Evolutionary conservation across 2,329 filamentous ascomycete species (phyloP), one percentile per base, ranked within the genome.

Genomic region (Paecilomyces sp.): DNA sequence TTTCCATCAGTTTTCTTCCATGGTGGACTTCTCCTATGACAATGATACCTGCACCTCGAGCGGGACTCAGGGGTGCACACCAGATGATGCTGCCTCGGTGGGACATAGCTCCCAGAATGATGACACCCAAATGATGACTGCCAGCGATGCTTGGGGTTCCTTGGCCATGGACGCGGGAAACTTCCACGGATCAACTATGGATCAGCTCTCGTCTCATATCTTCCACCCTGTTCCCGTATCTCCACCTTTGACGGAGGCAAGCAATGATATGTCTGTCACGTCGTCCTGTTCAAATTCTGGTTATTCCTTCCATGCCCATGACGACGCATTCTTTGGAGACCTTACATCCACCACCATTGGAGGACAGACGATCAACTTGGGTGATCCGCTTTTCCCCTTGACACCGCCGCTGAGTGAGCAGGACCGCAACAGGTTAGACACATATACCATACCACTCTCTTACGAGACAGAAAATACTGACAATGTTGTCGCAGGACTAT

Each of bases 241-340:
- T 58, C 75, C 75, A 55, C 75, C 75, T 31, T 63, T 77, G 65
- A 77, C 74, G 15, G 75, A 78, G 62, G 70, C 71, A 41, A 75
- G 72, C 63, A 73, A 75, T 71, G 74, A 76, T 62, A 63, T 75
- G 59, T 72, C 74, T 63, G 70, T 75, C 58, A 72, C 73, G 61
- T 75, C 75, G 54, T 68, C 74, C 56, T 76, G 73, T 61, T 74
- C 74, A 22, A 69, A 76, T 58, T 61, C 72, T 36, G 71, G 71
- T 63, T 77, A 75, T 62, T 66, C 73, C 36, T 76, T 73, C 62
- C 66, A 74, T 64, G 62, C 69, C 57, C 67, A 74, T 57, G 75
- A 77, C 62, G 74, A 75, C 61, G 65, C 68, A 54, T 65, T 75
- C 58, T 65, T 76, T 28, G 71, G 71, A 62, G 75, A 76, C 55